phyloP scores from a whole-genome alignment of 441 rosid genomes.

The Geranium incanum region DNA sequence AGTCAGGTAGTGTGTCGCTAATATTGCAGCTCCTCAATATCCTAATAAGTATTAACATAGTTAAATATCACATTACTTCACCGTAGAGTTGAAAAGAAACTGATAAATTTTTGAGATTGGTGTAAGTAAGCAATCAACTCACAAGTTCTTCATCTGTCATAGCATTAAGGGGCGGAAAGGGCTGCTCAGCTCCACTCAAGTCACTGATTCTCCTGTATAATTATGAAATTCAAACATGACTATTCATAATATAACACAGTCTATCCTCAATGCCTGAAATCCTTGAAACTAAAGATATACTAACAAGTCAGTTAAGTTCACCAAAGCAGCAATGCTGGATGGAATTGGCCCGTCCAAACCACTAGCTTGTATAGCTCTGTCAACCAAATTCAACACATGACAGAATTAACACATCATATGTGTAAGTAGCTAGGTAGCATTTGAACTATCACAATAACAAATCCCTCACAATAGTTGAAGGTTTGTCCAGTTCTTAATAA shows the following conservation, averaged over 20 bases:
- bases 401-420: not conserved
- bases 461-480: slow-evolving; percentile 56
- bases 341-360: slow-evolving; percentile 75
- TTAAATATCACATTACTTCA: not conserved
- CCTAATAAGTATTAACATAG: slow-evolving; percentile 38
- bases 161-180: slow-evolving; percentile 46
- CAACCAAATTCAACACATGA: slow-evolving; percentile 8
- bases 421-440: not conserved
- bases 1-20: slow-evolving; percentile 51
- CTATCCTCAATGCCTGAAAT: not conserved
- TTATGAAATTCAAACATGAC: not conserved
- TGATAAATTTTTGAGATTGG: not conserved
- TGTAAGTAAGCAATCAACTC: slow-evolving; percentile 28
- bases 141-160: slow-evolving; percentile 57
- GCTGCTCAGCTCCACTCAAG: slow-evolving; percentile 44
- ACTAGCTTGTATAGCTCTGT: slow-evolving; percentile 71
- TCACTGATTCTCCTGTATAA: slow-evolving; percentile 65
- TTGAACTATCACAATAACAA: not conserved
- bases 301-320: slow-evolving; percentile 64
- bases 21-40: slow-evolving; percentile 56
- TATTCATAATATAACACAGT: slow-evolving; percentile 12
- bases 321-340: slow-evolving; percentile 51
- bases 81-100: not conserved
- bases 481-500: slow-evolving; percentile 52
- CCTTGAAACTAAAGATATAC: slow-evolving; percentile 21